Conservation (phyloP, 495 filamentous ascomycete species). For the Trichocladium antarcticum region DNA sequence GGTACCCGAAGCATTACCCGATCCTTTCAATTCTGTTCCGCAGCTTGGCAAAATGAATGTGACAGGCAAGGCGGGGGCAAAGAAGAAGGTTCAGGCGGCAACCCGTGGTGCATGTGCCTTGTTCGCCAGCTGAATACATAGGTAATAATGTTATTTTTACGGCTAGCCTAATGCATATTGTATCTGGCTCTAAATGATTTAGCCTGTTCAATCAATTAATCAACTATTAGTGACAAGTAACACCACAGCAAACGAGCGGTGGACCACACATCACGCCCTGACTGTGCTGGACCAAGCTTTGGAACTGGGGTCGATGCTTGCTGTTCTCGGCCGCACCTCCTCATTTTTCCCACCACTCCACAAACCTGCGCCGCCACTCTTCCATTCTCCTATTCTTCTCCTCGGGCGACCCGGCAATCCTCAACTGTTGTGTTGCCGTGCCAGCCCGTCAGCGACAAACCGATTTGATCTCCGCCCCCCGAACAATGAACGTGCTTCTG, state of each 20-base stretch:
- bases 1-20: neutral
- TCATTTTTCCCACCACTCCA: conserved; percentile 27
- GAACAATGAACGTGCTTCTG: conserved; percentile 42
- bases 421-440: conserved; percentile 2
- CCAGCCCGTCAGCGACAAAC: conserved; percentile 2
- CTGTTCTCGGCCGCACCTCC: conserved; percentile 28
- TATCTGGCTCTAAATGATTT: neutral
- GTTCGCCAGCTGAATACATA: no score
- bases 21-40: neutral
- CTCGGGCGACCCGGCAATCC: conserved; percentile 5
- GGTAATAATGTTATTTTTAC: no score
- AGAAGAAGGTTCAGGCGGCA: neutral
- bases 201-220: no score
- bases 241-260: neutral
- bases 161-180: no score
- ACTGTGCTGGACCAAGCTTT: conserved; percentile 15
- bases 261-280: conserved; percentile 25
- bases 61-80: neutral
- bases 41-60: neutral
- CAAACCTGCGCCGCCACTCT: conserved; percentile 13
- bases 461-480: neutral
- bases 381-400: conserved; percentile 1
- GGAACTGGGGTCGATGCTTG: conserved; percentile 23
- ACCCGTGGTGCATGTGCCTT: no score
- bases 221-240: neutral